phyloP scores from a whole-genome alignment of 2,329 filamentous ascomycete species.

The Nemania bipapillata region DNA sequence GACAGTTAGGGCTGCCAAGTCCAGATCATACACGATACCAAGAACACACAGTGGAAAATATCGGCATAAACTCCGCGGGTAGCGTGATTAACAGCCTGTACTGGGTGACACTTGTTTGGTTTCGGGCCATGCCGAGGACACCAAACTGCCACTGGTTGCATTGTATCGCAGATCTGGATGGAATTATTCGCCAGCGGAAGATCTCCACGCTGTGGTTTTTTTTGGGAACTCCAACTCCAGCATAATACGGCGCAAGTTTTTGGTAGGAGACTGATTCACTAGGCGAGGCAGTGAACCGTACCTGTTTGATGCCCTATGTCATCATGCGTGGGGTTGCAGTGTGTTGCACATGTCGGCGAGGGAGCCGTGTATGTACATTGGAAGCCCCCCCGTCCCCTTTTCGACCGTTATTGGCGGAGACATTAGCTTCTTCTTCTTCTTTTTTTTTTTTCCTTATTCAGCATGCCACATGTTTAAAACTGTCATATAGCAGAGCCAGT shows the following conservation, averaged over 20 bases:
- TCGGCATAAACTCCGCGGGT: background rate
- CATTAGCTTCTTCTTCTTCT: too few relatives aligned
- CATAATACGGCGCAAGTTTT: background rate
- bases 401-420: background rate
- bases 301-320: background rate
- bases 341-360: conserved; percentile 9
- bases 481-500: background rate
- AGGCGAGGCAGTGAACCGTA: background rate
- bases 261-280: background rate
- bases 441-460: conserved; percentile 18
- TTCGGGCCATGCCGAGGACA: conserved; percentile 3
- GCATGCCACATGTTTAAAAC: conserved; percentile 7
- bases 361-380: conserved; percentile 22
- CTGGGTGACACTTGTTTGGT: background rate
- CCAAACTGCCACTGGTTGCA: background rate
- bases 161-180: conserved; percentile 18
- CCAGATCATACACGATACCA: background rate
- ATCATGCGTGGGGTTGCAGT: conserved; percentile 18
- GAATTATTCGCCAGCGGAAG: conserved; percentile 22
- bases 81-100: conserved; percentile 9
- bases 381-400: conserved; percentile 18
- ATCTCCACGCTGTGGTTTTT: conserved; percentile 4
- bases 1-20: background rate
- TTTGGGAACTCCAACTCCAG: background rate
- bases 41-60: conserved; percentile 3